Percentiles rank a stretch among this genome's conserved stretches.
Conservation (phyloP, 2,329 filamentous ascomycete genomes). For the Talaromyces sp. region DNA sequence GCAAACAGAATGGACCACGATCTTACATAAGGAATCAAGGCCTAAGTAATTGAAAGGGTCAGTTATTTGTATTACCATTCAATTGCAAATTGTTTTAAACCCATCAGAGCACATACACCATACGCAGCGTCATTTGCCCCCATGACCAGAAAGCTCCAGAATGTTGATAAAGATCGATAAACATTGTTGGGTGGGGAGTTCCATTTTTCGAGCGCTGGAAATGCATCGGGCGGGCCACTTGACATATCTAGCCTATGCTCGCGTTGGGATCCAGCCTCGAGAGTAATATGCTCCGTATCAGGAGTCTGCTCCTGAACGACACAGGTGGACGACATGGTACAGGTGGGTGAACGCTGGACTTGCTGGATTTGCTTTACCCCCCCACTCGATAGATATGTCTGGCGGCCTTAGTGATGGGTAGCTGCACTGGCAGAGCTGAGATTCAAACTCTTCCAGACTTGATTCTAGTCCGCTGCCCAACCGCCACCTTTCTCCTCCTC, state of each 20-base stretch:
- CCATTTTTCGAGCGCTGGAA: slow-evolving; percentile 40
- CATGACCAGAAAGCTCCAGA: slow-evolving; percentile 61
- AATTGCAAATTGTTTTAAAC: too few relatives aligned
- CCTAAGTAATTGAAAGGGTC: too few relatives aligned
- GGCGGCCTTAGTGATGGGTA: too few relatives aligned
- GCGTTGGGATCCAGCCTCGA: slow-evolving; percentile 15
- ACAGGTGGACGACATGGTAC: slow-evolving; percentile 18
- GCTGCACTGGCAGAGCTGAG: too few relatives aligned
- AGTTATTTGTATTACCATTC: too few relatives aligned
- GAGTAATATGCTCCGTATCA: slow-evolving; percentile 14
- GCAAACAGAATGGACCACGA: not conserved
- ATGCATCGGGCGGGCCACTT: not conserved
- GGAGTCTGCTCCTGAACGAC: slow-evolving; percentile 10
- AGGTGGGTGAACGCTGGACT: not conserved
- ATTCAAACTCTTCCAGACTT: too few relatives aligned
- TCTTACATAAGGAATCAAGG: slow-evolving; percentile 57
- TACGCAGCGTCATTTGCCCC: slow-evolving; percentile 63
- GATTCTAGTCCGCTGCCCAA: too few relatives aligned
- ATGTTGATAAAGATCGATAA: slow-evolving; percentile 55
- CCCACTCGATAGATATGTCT: too few relatives aligned
- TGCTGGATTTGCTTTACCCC: too few relatives aligned
- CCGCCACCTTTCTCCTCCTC: not conserved
- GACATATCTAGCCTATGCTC: not conserved
- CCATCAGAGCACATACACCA: slow-evolving; percentile 49
- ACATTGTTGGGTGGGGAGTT: slow-evolving; percentile 55